A percentile compares a stretch with the other conserved stretches of the same genome.
Evolutionary conservation across 495 filamentous ascomycete species (phyloP).

Genomic region (Talaromyces stipitatus): DNA sequence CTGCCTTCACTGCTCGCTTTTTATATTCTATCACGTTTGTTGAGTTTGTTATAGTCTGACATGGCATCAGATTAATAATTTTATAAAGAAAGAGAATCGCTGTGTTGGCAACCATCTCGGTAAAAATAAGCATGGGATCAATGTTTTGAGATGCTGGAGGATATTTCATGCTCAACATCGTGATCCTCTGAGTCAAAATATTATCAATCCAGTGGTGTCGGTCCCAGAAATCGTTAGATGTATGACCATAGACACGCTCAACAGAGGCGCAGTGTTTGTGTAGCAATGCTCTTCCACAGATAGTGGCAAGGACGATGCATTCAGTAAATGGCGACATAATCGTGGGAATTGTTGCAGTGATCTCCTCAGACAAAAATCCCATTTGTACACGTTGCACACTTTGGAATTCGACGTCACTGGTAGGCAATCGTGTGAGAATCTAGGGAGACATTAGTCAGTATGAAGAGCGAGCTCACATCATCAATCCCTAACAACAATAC

Average conservation of each 20-base stretch:
- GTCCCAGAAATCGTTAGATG: constrained; percentile 29
- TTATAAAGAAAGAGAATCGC: constrained; percentile 32
- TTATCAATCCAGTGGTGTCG: constrained; percentile 41
- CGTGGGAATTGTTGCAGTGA: constrained; percentile 14
- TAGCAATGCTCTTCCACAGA: constrained; percentile 36
- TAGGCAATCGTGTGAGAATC: constrained; percentile 34
- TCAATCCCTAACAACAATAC: background rate
- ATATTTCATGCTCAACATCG: constrained; percentile 21
- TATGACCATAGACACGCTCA: constrained; percentile 13
- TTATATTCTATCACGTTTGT: constrained; percentile 17
- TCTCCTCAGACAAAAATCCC: constrained; percentile 34
- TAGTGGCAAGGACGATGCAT: constrained; percentile 36
- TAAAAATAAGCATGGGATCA: constrained; percentile 37
- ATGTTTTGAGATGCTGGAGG: constrained; percentile 22
- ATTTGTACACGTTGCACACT: constrained; percentile 32
- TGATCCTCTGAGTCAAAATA: constrained; percentile 28
- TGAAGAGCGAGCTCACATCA: background rate
- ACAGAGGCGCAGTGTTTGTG: constrained; percentile 29
- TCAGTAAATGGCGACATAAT: constrained; percentile 36
- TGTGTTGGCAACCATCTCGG: constrained; percentile 33
- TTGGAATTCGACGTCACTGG: constrained; percentile 42
- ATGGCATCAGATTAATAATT: constrained; percentile 16
- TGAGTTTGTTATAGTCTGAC: background rate
- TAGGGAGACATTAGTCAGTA: constrained; percentile 8
- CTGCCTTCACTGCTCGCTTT: constrained; percentile 24